Conservation (phyloP, 768 basidiomycete species). For the Leccinum barrowsii region DNA sequence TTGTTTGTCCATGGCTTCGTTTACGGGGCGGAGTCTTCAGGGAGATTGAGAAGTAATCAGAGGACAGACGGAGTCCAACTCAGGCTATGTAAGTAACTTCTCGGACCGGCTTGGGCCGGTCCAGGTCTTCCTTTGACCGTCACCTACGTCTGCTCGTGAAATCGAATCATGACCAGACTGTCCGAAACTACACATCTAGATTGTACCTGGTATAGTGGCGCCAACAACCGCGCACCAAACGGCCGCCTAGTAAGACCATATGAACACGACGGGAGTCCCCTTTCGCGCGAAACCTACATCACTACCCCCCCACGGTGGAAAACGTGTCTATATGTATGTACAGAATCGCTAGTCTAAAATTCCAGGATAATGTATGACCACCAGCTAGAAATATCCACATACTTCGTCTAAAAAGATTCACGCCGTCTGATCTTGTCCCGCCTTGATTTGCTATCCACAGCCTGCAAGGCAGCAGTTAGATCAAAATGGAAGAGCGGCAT, state of each 20-base stretch:
- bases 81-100: not conserved
- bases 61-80: not conserved
- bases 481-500: not conserved
- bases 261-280: too few relatives aligned
- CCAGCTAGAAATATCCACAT: not conserved
- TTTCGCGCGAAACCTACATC: too few relatives aligned
- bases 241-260: too few relatives aligned
- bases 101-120: not conserved
- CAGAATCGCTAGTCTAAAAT: not conserved
- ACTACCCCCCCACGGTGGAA: too few relatives aligned
- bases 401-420: not conserved
- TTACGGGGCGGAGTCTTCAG: too few relatives aligned
- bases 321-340: not conserved
- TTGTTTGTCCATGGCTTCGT: too few relatives aligned
- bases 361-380: not conserved
- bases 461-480: not conserved
- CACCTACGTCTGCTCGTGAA: too few relatives aligned
- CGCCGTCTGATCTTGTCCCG: not conserved
- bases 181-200: too few relatives aligned
- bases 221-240: too few relatives aligned
- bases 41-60: not conserved
- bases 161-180: too few relatives aligned
- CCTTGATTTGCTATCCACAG: not conserved
- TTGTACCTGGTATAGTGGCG: too few relatives aligned
- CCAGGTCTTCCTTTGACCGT: too few relatives aligned